Evolutionary conservation across 257 asterid species (phyloP), one percentile per base, ranked within the genome.

Genomic region (Ligustrum vulgare): DNA sequence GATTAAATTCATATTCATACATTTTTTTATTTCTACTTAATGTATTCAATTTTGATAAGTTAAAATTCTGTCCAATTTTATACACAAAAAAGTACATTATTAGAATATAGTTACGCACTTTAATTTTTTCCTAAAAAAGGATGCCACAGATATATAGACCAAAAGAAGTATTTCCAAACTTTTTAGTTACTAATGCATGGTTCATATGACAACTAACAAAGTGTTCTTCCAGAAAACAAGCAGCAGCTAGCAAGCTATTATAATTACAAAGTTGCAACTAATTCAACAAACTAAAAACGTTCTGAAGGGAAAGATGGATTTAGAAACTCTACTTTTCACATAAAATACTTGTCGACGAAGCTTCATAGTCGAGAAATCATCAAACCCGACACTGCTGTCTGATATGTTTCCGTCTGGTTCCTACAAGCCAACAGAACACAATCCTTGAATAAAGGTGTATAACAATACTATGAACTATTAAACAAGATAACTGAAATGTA

Each of bases 361-460:
- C 71, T 36, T 83, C 80, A 85, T 25, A 81, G 25, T 77, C 4
- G 85, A 63, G 76, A 76, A 89, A 73, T 86, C 89, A 64, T 86
- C 89, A 49, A 88, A 81, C 47, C 80, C 88, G 23, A 89, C 82
- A 70, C 84, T 88, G 49, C 88, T 89, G 35, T 80, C 86, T 41
- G 91, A 51, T 35, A 77, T 36, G 35, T 71, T 82, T 51, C 84
- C 95, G 51, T 86, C 90, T 62, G 80, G 91, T 82, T 89, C 98
- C 98, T 94, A 85, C 91, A 82, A 77, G 60, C 63, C 69, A 74
- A 68, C 71, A 80, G 68, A 35, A 67, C 62, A 74, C 5, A 28
- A 25, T 56, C 32, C 65, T 56, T 56, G 31, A n/a, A 20, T 22
- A 22, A 22, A 56, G 11, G 65, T 22, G 65, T 7, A 22, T 20